These are phyloP conservation scores for Quercus tomentella DNA, from an alignment of 331 rosid species.

Conservation along the genomic window DNA sequence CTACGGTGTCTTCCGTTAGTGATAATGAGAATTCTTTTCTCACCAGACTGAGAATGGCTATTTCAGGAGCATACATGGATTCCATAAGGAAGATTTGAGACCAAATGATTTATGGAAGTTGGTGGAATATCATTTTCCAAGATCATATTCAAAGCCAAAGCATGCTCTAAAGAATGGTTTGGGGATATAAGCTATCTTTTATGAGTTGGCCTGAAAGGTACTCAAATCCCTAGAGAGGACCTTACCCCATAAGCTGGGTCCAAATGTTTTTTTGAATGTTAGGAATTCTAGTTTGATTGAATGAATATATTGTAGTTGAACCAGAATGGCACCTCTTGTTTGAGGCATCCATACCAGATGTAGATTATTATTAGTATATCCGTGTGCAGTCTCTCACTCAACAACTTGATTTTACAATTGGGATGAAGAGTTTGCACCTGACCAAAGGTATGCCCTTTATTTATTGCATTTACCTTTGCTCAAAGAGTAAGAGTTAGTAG, in stretches of 20 bases:
- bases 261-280: not conserved
- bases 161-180: slow-evolving; percentile 10
- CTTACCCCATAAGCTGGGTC: too few species aligned
- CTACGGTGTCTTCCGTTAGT: slow-evolving; percentile 21
- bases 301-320: not conserved
- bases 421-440: too few species aligned
- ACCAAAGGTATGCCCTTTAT: too few species aligned
- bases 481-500: too few species aligned
- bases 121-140: not conserved
- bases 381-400: too few species aligned
- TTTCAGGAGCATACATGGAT: slow-evolving; percentile 51
- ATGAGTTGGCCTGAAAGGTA: not conserved
- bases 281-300: not conserved
- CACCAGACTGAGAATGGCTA: slow-evolving; percentile 33
- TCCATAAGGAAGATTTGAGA: slow-evolving; percentile 57
- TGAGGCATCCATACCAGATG: too few species aligned
- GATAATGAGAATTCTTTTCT: slow-evolving; percentile 40
- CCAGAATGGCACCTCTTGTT: not conserved
- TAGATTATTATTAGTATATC: too few species aligned
- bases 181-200: not conserved
- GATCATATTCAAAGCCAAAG: not conserved
- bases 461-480: too few species aligned
- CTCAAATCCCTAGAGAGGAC: not conserved
- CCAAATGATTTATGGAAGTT: not conserved
- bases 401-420: too few species aligned